These are phyloP conservation scores for Candida cerambycidarum DNA, from an alignment of 805 yeast species.

Conservation along the genomic window DNA sequence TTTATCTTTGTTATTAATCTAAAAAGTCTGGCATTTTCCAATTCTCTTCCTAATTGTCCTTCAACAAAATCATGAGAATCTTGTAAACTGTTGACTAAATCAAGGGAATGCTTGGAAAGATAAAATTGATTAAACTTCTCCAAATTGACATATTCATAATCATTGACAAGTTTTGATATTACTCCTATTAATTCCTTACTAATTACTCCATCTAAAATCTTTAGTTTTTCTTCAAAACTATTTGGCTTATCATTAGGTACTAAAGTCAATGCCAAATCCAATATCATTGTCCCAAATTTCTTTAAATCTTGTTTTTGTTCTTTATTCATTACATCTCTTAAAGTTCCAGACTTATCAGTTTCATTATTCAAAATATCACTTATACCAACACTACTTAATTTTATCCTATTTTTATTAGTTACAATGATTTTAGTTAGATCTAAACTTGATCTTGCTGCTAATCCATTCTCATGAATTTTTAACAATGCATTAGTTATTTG, in stretches of 20 bases:
- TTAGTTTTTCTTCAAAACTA: slow-evolving; percentile 13
- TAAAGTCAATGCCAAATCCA: slow-evolving; percentile 49
- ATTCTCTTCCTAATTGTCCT: slow-evolving; percentile 61
- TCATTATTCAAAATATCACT: slow-evolving; percentile 60
- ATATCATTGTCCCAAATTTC: slow-evolving; percentile 58
- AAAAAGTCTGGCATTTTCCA: slow-evolving; percentile 86
- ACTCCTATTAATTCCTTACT: slow-evolving; percentile 48
- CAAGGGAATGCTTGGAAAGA: slow-evolving; percentile 22
- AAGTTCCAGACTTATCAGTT: slow-evolving; percentile 10
- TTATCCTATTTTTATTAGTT: slow-evolving; percentile 68
- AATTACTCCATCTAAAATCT: slow-evolving; percentile 22
- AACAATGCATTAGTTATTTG: slow-evolving; percentile 72
- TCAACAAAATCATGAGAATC: slow-evolving; percentile 59
- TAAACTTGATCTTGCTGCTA: slow-evolving; percentile 60
- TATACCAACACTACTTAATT: slow-evolving; percentile 70
- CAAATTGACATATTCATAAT: slow-evolving; percentile 24
- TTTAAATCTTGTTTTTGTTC: slow-evolving; percentile 57
- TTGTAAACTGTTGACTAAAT: slow-evolving; percentile 52
- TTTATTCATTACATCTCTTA: slow-evolving; percentile 12
- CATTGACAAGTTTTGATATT: slow-evolving; percentile 30
- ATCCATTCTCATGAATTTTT: slow-evolving; percentile 62
- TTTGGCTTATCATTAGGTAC: slow-evolving; percentile 23
- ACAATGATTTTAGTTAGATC: slow-evolving; percentile 70
- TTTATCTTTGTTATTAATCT: slow-evolving; percentile 80
- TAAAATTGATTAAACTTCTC: slow-evolving; percentile 22